These are phyloP conservation scores for Suillus subaureus DNA, from an alignment of 768 basidiomycete genomes.

Conservation along the genomic window DNA sequence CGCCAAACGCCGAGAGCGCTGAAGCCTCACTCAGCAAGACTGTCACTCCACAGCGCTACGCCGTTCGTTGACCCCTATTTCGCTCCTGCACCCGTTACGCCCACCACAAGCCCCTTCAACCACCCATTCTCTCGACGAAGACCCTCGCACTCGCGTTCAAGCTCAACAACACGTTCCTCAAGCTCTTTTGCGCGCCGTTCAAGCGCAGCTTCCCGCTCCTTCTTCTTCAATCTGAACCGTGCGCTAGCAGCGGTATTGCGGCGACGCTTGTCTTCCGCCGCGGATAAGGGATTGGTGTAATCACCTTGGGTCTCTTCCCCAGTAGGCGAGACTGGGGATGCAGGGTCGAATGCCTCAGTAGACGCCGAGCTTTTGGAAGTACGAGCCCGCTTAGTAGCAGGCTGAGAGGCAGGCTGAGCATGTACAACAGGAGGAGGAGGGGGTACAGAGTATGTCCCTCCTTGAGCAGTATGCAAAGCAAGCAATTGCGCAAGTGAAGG, in stretches of 20 bases:
- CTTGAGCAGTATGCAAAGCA: conserved; percentile 53
- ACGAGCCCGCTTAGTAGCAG: conserved; percentile 56
- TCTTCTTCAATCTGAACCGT: conserved; percentile 94
- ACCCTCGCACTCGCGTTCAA: conserved; percentile 91
- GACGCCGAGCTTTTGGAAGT: conserved; percentile 52
- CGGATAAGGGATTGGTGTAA: conserved; percentile 38
- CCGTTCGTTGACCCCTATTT: neutral
- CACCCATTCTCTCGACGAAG: conserved; percentile 89
- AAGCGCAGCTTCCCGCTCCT: conserved; percentile 89
- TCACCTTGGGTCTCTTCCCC: conserved; percentile 29
- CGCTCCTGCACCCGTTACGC: conserved; percentile 60
- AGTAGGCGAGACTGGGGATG: conserved; percentile 30
- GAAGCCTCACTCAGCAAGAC: neutral
- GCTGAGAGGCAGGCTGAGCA: conserved; percentile 26
- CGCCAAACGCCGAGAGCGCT: neutral
- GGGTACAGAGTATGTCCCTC: conserved; percentile 23
- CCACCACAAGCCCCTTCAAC: conserved; percentile 88
- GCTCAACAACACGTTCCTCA: conserved; percentile 72
- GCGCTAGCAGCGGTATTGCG: conserved; percentile 93
- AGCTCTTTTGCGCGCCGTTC: conserved; percentile 86
- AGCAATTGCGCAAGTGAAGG: conserved; percentile 75
- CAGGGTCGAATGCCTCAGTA: conserved; percentile 15
- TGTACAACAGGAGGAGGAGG: conserved; percentile 20
- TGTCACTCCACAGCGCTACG: neutral
- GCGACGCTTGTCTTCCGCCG: conserved; percentile 89